Base-by-base conservation (phyloP, 2,329 filamentous ascomycete genomes). In the Cadophora malorum region DNA sequence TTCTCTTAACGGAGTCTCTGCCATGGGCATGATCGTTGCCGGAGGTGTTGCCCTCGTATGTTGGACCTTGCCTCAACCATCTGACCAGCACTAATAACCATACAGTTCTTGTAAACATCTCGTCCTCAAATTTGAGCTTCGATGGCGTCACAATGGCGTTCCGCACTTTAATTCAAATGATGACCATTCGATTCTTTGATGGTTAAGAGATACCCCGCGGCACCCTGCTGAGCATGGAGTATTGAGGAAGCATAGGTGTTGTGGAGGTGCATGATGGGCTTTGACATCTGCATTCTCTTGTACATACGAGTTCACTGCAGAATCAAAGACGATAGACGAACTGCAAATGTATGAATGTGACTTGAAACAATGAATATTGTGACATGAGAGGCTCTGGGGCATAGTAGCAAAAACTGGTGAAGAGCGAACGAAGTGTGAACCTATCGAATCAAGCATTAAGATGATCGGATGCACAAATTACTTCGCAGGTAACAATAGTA, bases 1-100 rank as follows among this genome's bases (percentile, higher is more conserved):
- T 58, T 69, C 69, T 56, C 61, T 75, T 12, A 74, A 76, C 63
- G 70, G 72, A 62, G 73, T 71, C 61, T 76, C 76, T 55, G 76
- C 73, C 35, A 61, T 77, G 55, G 76, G 73, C 67, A 72, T 78
- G 70, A 68, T 77, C 66, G 70, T 77, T 70, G 76, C 75, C 68
- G 76, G 74, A 69, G 76, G 74, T 73, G 71, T 78, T 65, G 76
- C 75, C 73, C 75, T 78, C 55, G 75, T 78, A 74, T 47, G 73
- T 72, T 33, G 7, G 63, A 52, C 8, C 50, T n/a, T 10, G 19
- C 14, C 65, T 33, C 12, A 28, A 19, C 21, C 5, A 31, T 23
- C 4, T 23, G 19, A 8, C 12, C 45, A 25, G 21, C 21, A 23
- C 74, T 76, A 66, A 76, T 67, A 59, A 23, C 3, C 0, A n/a